Evolutionary conservation across 2,329 filamentous ascomycete species (phyloP).

Genomic region (Corniculantispora saksenae): DNA sequence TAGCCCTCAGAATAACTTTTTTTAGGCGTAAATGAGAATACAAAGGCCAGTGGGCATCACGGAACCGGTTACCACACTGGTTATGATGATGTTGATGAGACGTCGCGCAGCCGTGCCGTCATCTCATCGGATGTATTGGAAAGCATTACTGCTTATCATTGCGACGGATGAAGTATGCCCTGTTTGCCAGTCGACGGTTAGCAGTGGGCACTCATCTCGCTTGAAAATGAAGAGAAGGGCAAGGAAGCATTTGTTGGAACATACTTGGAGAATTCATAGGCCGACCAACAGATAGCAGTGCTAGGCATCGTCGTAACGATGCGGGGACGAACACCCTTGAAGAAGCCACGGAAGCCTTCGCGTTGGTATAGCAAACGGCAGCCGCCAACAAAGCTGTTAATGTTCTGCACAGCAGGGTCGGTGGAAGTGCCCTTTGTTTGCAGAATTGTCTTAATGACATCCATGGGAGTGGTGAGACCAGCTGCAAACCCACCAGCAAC

Average conservation of each 20-base stretch:
- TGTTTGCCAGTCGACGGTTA: slow-evolving; percentile 28
- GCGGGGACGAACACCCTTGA: slow-evolving; percentile 87
- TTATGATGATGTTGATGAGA: neutral
- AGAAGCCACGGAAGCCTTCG: slow-evolving; percentile 84
- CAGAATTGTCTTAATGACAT: slow-evolving; percentile 96
- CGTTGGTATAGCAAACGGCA: slow-evolving; percentile 79
- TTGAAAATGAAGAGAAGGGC: neutral
- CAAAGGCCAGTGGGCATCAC: slow-evolving; percentile 5
- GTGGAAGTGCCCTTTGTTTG: slow-evolving; percentile 86
- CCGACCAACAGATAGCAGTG: slow-evolving; percentile 98
- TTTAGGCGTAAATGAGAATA: slow-evolving; percentile 3
- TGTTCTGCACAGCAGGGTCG: slow-evolving; percentile 79
- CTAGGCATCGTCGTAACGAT: slow-evolving; percentile 97
- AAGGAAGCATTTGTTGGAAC: slow-evolving; percentile 28
- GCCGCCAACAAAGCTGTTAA: slow-evolving; percentile 78
- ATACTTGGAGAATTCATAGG: slow-evolving; percentile 69
- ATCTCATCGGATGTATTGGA: neutral
- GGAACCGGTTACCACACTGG: neutral
- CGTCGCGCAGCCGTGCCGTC: neutral
- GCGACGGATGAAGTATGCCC: slow-evolving; percentile 61
- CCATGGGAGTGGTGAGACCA: slow-evolving; percentile 90
- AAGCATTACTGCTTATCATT: slow-evolving; percentile 44
- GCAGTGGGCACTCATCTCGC: neutral
- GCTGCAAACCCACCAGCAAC: slow-evolving; percentile 92
- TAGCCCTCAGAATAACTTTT: slow-evolving; percentile 10